Conservation (phyloP, 768 basidiomycete genomes). For the Termitomyces sp. region DNA sequence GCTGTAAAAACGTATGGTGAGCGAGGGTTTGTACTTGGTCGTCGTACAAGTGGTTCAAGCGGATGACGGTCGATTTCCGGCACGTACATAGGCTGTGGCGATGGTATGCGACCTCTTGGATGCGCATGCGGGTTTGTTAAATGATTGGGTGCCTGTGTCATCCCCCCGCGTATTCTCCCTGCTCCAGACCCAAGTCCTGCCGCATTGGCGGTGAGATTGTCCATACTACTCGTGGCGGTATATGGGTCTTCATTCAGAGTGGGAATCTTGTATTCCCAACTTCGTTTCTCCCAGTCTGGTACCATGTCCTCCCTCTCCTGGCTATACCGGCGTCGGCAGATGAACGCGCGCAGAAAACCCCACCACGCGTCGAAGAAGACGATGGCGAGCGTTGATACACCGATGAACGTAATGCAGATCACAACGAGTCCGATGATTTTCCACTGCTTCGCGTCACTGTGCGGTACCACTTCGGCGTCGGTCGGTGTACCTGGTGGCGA, state of each 20-base stretch:
- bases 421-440: conserved; percentile 66
- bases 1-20: conserved; percentile 5
- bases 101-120: conserved; percentile 4
- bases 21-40: conserved; percentile 21
- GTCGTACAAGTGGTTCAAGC: conserved; percentile 27
- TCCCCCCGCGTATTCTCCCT: not conserved
- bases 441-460: conserved; percentile 50
- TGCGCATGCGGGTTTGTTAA: conserved; percentile 3
- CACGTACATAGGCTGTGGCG: conserved; percentile 19
- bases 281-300: conserved; percentile 58
- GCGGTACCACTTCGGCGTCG: conserved; percentile 24
- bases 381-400: conserved; percentile 45
- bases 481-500: conserved; percentile 2
- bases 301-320: conserved; percentile 48
- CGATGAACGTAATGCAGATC: conserved; percentile 57
- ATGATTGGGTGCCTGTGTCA: conserved; percentile 1
- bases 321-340: conserved; percentile 33
- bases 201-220: conserved; percentile 26
- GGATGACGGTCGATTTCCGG: conserved; percentile 27
- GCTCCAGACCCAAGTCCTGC: conserved; percentile 7
- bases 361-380: conserved; percentile 73
- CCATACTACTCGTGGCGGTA: conserved; percentile 35
- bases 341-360: conserved; percentile 49
- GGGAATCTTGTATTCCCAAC: conserved; percentile 51
- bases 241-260: conserved; percentile 44